These are phyloP conservation scores for Puya raimondii DNA, from an alignment of 176 grass and related monocot species.

Conservation along the genomic window DNA sequence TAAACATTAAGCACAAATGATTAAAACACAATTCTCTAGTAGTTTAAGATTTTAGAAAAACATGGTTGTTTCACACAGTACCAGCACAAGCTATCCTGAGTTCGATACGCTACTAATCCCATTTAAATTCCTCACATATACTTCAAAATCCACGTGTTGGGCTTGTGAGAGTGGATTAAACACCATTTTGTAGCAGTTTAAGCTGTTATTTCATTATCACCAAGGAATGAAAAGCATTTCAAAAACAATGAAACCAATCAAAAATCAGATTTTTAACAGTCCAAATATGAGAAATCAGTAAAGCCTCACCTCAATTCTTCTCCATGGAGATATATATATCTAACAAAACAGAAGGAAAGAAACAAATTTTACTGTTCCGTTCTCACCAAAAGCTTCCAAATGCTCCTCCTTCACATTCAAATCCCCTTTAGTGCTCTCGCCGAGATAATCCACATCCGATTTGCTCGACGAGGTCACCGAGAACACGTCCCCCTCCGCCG, in stretches of 20 bases:
- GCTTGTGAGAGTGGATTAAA: no score
- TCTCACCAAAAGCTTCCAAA: constrained; percentile 63
- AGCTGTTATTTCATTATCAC: no score
- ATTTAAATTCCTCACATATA: no score
- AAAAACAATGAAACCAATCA: no score
- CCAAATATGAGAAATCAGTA: no score
- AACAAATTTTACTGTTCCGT: neutral
- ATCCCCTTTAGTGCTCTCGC: constrained; percentile 93
- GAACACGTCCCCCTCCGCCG: constrained; percentile 37
- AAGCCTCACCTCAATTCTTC: no score
- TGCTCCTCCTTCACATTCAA: constrained; percentile 72
- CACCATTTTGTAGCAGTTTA: no score
- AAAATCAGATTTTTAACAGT: no score
- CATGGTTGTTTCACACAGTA: no score
- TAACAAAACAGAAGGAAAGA: neutral
- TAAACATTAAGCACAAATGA: neutral
- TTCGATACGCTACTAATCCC: neutral
- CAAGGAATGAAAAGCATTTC: no score
- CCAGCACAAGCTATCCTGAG: neutral
- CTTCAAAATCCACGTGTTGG: no score
- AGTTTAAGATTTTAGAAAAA: neutral
- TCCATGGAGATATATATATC: no score
- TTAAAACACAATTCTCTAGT: neutral
- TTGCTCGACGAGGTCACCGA: constrained; percentile 71
- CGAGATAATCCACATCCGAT: constrained; percentile 85